Percentiles rank a stretch among this genome's conserved stretches.
Conservation (phyloP, 2,329 filamentous ascomycete species). For the Volutella citrinella region DNA sequence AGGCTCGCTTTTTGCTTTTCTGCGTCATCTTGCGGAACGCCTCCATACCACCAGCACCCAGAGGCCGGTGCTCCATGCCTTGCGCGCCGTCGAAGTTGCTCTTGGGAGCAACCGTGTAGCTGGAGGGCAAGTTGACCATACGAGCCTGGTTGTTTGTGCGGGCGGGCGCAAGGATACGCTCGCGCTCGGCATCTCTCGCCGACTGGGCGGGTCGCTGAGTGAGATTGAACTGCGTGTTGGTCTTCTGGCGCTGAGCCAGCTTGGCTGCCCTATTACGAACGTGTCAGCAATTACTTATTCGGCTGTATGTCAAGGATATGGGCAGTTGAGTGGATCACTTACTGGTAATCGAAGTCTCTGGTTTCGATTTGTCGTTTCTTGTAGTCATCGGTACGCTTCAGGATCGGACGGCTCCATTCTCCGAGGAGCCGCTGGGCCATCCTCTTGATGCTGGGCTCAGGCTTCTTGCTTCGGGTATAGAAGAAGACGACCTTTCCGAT, state of each 20-base stretch:
- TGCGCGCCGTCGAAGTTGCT: constrained; percentile 58
- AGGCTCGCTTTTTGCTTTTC: constrained; percentile 54
- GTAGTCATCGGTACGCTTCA: constrained; percentile 92
- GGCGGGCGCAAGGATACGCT: constrained; percentile 56
- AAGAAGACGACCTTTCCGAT: constrained; percentile 96
- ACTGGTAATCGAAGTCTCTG: constrained; percentile 63
- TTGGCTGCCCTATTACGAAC: constrained; percentile 47
- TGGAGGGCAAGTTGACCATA: constrained; percentile 50
- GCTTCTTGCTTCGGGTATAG: constrained; percentile 92
- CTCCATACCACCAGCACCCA: constrained; percentile 61
- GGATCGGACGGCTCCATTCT: constrained; percentile 92
- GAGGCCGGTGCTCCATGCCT: constrained; percentile 53
- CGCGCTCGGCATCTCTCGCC: constrained; percentile 50
- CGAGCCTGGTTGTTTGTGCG: constrained; percentile 55
- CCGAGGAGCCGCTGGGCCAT: constrained; percentile 89
- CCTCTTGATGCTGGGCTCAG: constrained; percentile 85
- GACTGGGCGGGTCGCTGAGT: constrained; percentile 47
- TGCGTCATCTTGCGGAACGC: constrained; percentile 65
- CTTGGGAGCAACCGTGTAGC: constrained; percentile 58
- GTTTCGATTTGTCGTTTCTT: constrained; percentile 73
- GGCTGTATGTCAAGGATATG: background rate
- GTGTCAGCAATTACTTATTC: constrained; percentile 12
- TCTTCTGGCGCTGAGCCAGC: constrained; percentile 46
- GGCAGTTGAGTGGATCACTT: too few relatives aligned
- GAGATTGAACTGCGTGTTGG: constrained; percentile 47